These are phyloP conservation scores for Colletotrichum sp. DNA, from an alignment of 2,329 filamentous ascomycete species.

Conservation along the genomic window DNA sequence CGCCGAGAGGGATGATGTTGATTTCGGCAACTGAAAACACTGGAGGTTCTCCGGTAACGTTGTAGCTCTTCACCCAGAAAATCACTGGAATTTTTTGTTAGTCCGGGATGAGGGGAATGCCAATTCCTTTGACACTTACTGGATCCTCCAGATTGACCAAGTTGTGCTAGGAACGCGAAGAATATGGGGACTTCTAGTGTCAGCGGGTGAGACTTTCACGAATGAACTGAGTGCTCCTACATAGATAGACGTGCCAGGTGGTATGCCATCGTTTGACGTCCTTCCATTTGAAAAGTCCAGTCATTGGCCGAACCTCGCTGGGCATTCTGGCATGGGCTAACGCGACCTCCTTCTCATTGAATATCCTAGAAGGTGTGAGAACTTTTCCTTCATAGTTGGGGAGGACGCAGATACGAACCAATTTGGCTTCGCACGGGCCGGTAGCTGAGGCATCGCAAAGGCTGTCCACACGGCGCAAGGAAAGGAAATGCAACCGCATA, in stretches of 20 bases:
- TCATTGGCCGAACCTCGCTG: conserved; percentile 24
- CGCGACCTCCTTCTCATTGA: conserved; percentile 25
- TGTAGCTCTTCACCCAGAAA: conserved; percentile 32
- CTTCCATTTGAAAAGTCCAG: conserved; percentile 32
- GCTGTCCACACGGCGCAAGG: conserved; percentile 29
- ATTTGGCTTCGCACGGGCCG: conserved; percentile 27
- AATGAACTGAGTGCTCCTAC: neutral
- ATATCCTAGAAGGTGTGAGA: conserved; percentile 19
- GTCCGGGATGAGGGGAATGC: neutral
- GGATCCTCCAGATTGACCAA: conserved; percentile 26
- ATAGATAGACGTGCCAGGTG: conserved; percentile 32
- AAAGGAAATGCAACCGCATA: conserved; percentile 29
- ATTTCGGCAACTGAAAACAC: conserved; percentile 28
- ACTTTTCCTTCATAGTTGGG: rapidly evolving
- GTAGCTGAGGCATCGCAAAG: conserved; percentile 30
- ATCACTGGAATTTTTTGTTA: conserved; percentile 23
- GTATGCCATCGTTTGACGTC: conserved; percentile 32
- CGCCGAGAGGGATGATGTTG: conserved; percentile 30
- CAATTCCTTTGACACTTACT: conserved; percentile 20
- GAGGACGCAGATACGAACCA: conserved; percentile 14
- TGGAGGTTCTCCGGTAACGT: conserved; percentile 22
- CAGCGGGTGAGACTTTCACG: neutral
- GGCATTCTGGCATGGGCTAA: conserved; percentile 28
- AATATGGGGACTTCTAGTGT: conserved; percentile 22
- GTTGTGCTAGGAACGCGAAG: conserved; percentile 25